Evolutionary conservation across 331 rosid genomes (phyloP).

Genomic region (Pyracantha coccinea): DNA sequence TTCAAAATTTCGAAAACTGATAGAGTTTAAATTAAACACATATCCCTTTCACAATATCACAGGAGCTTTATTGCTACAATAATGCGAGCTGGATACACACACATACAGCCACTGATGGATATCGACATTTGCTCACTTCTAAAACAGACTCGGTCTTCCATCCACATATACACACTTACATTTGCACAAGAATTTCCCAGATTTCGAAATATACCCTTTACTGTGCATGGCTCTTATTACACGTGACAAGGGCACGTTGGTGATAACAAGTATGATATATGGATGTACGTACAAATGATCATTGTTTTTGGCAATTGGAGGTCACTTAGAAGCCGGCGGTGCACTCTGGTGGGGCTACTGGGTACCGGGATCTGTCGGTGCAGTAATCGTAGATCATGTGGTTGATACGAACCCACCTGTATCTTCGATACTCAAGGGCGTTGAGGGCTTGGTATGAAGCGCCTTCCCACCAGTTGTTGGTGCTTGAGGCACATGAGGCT

Average conservation of each 20-base stretch:
- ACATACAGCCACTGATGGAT: not conserved
- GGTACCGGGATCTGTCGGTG: constrained; percentile 56
- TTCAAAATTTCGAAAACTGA: not conserved
- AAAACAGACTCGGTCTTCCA: not conserved
- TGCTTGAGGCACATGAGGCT: constrained; percentile 45
- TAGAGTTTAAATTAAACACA: not conserved
- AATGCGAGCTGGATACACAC: not conserved
- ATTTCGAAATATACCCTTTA: not conserved
- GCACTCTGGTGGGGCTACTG: constrained; percentile 68
- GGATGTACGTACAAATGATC: constrained; percentile 1
- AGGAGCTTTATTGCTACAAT: constrained; percentile 6
- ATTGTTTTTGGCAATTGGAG: not conserved
- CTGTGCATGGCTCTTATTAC: constrained; percentile 1
- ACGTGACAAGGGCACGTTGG: not conserved
- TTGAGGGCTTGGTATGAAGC: constrained; percentile 25
- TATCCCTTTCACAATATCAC: not conserved
- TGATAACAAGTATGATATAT: not conserved
- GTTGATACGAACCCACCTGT: constrained; percentile 68
- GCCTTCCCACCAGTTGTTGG: constrained; percentile 50
- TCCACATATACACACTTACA: not conserved
- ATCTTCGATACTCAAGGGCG: constrained; percentile 17
- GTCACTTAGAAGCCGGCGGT: constrained; percentile 37
- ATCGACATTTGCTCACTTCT: constrained; percentile 5
- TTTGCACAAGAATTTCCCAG: not conserved
- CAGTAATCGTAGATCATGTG: constrained; percentile 85